Evolutionary conservation across 345 rosid genomes (phyloP).

Genomic region (Linum usitatissimum): DNA sequence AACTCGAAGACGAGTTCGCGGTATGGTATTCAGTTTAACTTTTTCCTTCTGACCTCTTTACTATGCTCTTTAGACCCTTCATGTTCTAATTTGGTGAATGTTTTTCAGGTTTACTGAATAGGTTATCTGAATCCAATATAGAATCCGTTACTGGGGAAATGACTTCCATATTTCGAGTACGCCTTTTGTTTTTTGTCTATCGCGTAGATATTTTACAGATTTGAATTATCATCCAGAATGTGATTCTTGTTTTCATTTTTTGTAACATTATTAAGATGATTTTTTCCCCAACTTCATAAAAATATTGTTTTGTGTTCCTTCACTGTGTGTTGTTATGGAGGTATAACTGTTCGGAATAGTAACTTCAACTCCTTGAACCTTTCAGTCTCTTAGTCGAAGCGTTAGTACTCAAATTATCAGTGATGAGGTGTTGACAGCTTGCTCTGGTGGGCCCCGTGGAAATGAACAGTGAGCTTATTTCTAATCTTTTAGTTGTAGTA

Average conservation of each 20-base stretch:
- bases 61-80: conserved; percentile 10
- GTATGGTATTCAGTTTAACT: conserved; percentile 29
- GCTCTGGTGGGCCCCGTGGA: conserved; percentile 66
- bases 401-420: conserved; percentile 54
- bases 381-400: conserved; percentile 58
- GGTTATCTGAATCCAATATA: conserved; percentile 73
- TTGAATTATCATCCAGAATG: background rate
- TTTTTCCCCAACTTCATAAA: background rate
- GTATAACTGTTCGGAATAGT: conserved; percentile 1
- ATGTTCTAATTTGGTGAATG: conserved; percentile 9
- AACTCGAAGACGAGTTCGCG: conserved; percentile 61
- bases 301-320: background rate
- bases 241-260: background rate
- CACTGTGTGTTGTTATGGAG: background rate
- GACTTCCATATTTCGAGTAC: conserved; percentile 52
- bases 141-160: conserved; percentile 77
- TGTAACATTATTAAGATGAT: too few species aligned
- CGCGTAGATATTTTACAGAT: background rate
- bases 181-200: conserved; percentile 11
- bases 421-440: conserved; percentile 69
- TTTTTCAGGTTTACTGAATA: conserved; percentile 73
- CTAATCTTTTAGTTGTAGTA: background rate
- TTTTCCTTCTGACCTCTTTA: background rate
- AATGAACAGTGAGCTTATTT: conserved; percentile 60
- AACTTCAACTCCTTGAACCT: conserved; percentile 13